Evolutionary conservation across 2,329 filamentous ascomycete genomes (phyloP), one percentile per base, ranked within the genome.

Genomic region (Botryotinia narcissicola): DNA sequence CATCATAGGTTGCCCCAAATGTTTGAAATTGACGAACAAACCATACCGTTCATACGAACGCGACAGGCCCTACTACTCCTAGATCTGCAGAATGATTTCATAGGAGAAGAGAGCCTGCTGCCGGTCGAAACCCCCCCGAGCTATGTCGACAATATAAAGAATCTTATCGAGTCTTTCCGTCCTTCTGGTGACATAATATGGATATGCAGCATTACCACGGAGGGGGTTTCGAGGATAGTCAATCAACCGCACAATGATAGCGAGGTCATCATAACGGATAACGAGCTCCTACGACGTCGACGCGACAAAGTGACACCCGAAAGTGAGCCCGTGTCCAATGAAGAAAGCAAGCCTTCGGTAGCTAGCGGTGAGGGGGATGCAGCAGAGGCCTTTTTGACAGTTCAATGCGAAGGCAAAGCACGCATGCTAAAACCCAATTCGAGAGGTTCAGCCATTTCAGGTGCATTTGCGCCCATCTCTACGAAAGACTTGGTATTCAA

Each of bases 61-160:
- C 86, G 89, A 70, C 89, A 88, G 83, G 95, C 93, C 1, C 86
- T 99, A 61, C 85, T 98, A 32, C 84, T 97, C 29, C 87, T 98
- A 76, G 95, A 97, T 79, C 88, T 97, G 51, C 96, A 98, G 80
- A 94, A 97, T 78, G 95, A 98, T 81, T 97, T 98, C 79, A 84
- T 97, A 73, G 86, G 89, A 10, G 83, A 88, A 1, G 86, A 89
- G 69, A 92, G 93, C 72, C 88, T 90, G 40, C 83, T 98, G 32
- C 87, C 90, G 20, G 88, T 95, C 69, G 84, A 84, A 51, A 86
- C 89, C 61, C 89, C 90, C 4, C 82, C 87, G 6, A 88, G 89
- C 16, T 93, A 95, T 75, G 81, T 96, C 62, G 86, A 91, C 57
- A 89, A 88, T 42, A 88, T 94, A 60, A 84, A 90, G 32, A 83